phyloP scores from a whole-genome alignment of 495 filamentous ascomycete species.

The Penicillium bovifimosum region DNA sequence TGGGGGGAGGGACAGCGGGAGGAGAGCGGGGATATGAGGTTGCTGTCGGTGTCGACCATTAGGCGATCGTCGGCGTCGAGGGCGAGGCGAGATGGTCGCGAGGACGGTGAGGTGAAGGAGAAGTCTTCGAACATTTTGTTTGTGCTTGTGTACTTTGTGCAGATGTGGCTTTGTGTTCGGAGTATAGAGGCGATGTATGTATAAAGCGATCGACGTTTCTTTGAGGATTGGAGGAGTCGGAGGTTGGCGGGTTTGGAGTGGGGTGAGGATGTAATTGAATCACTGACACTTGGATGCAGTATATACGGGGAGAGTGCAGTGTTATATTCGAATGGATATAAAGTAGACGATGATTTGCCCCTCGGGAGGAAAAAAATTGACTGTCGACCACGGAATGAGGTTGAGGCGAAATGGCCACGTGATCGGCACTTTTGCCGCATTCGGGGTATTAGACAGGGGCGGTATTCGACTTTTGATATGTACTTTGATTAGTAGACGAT shows the following conservation, averaged over 20 bases:
- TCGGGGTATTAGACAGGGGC: background rate
- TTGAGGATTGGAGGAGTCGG: background rate
- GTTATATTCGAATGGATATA: background rate
- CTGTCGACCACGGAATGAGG: constrained; percentile 2
- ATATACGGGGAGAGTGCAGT: background rate
- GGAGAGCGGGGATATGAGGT: constrained; percentile 40
- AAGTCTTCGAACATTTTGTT: constrained; percentile 45
- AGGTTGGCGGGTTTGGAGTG: background rate
- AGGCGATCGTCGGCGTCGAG: constrained; percentile 36
- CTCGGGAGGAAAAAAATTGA: constrained; percentile 5
- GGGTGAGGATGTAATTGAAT: background rate
- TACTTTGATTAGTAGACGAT: background rate
- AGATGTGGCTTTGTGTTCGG: background rate
- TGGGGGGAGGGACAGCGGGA: constrained; percentile 45
- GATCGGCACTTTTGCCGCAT: constrained; percentile 2
- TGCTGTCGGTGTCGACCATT: constrained; percentile 37
- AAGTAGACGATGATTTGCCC: constrained; percentile 1
- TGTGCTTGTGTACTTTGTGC: background rate
- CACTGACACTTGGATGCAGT: background rate
- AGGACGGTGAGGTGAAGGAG: constrained; percentile 41
- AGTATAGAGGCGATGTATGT: background rate
- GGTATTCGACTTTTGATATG: background rate
- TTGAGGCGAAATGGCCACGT: constrained; percentile 6
- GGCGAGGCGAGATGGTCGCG: constrained; percentile 28
- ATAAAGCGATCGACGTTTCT: background rate